These are phyloP conservation scores for Vitis vinifera DNA, from an alignment of 164 flowering plant species.

Conservation along the genomic window DNA sequence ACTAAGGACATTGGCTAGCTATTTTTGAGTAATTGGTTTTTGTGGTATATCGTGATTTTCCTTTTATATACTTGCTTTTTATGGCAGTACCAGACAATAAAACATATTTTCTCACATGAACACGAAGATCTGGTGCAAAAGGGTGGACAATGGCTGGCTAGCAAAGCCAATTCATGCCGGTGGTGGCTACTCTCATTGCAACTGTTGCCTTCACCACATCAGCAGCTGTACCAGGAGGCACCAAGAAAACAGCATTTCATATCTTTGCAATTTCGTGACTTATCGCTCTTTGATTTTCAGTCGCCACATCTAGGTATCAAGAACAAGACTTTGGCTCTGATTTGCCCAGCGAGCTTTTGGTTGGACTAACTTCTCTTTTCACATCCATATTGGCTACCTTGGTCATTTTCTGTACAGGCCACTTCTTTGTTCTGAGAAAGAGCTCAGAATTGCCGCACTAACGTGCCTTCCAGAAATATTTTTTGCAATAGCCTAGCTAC, in stretches of 20 bases:
- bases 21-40: too few species aligned
- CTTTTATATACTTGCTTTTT: background rate
- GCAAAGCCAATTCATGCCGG: slow-evolving; percentile 20
- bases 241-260: slow-evolving; percentile 8
- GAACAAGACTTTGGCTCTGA: slow-evolving; percentile 13
- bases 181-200: slow-evolving; percentile 27
- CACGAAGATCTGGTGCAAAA: slow-evolving; percentile 13
- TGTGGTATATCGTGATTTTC: too few species aligned
- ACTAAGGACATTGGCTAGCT: too few species aligned
- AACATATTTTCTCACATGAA: slow-evolving; percentile 10
- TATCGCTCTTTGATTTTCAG: slow-evolving; percentile 24
- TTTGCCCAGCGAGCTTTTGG: slow-evolving; percentile 20
- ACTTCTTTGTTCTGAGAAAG: slow-evolving; percentile 19
- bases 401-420: slow-evolving; percentile 25
- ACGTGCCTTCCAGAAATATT: slow-evolving; percentile 22
- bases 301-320: slow-evolving; percentile 22
- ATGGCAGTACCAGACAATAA: slow-evolving; percentile 16
- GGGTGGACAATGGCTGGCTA: slow-evolving; percentile 17
- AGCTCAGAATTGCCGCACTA: slow-evolving; percentile 11
- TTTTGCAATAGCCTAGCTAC: slow-evolving; percentile 19
- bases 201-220: slow-evolving; percentile 30
- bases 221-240: slow-evolving; percentile 19
- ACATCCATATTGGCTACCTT: slow-evolving; percentile 21
- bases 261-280: slow-evolving; percentile 20
- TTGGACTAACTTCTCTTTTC: slow-evolving; percentile 23